These are phyloP conservation scores for Coniochaeta sp. DNA, from an alignment of 2,329 filamentous ascomycete genomes.

Conservation along the genomic window DNA sequence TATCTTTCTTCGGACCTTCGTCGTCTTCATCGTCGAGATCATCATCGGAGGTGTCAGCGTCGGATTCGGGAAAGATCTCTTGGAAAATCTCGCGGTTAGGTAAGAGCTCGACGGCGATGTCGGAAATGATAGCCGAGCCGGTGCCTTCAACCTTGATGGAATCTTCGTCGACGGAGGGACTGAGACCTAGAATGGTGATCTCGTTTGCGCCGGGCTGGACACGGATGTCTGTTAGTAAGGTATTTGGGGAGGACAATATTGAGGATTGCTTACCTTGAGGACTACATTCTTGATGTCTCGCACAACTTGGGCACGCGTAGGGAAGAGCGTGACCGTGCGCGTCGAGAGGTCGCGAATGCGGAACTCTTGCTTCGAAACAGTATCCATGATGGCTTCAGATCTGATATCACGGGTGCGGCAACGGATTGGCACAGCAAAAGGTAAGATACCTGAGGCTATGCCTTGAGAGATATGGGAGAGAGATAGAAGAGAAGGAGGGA, in stretches of 20 bases:
- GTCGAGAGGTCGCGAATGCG: conserved; percentile 50
- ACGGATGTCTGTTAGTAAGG: not conserved
- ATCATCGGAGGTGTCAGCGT: conserved; percentile 23
- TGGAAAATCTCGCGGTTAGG: conserved; percentile 47
- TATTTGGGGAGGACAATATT: not conserved
- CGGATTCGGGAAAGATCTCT: conserved; percentile 43
- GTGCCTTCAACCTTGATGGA: conserved; percentile 54
- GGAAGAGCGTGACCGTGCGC: conserved; percentile 56
- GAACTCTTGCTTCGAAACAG: conserved; percentile 38
- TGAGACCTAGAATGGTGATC: conserved; percentile 46
- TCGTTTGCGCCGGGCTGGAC: conserved; percentile 45
- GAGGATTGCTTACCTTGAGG: conserved; percentile 29
- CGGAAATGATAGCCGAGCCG: conserved; percentile 50
- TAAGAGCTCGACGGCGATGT: conserved; percentile 54
- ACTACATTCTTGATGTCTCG: conserved; percentile 49
- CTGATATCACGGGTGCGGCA: not conserved
- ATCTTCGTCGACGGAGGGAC: conserved; percentile 44
- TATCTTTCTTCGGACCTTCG: conserved; percentile 10
- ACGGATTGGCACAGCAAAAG: not conserved
- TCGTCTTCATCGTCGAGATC: conserved; percentile 17
- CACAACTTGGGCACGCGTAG: conserved; percentile 50
- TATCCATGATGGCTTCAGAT: conserved; percentile 25
- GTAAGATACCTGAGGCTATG: no score
- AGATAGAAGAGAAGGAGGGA: not conserved
- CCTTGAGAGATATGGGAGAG: not conserved